Base-by-base conservation (phyloP, 345 rosid species). In the Schrenkiella parvula region DNA sequence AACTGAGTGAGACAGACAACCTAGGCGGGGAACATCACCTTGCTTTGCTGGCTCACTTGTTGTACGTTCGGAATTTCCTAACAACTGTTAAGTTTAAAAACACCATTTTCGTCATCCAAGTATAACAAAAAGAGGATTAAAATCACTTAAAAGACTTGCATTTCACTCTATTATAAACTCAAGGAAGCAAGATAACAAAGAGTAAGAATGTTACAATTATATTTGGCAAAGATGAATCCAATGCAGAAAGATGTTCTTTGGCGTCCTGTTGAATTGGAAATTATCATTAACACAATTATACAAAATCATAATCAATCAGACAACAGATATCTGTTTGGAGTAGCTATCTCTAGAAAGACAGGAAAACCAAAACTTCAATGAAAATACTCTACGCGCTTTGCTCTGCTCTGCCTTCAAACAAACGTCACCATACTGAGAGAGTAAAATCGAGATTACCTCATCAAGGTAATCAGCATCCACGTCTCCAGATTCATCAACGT, bases 401-500 rank as follows among this genome's bases (percentile, higher is more conserved):
- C n/a, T n/a, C n/a, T n/a, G n/a, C n/a, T n/a, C n/a, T n/a, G n/a
- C n/a, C n/a, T n/a, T n/a, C n/a, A n/a, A n/a, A n/a, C n/a, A n/a
- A n/a, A n/a, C n/a, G n/a, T n/a, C n/a, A n/a, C n/a, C n/a, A 42
- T 10, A 17, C 22, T 2, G 11, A 42, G 15, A 17, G 4, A 44
- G 47, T 43, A 43, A 43, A 6, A 0, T 0, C n/a, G n/a, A n/a
- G n/a, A 7, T 15, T 58, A 91, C 97, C 95, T 91, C 93, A 76
- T 95, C 97, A 59, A 95, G 97, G 79, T 95, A 95, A 83, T 95
- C 99, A 57, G 82, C 95, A 68, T 95, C 99, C 46, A 95, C 93
- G 77, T 87, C 97, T 7, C 98, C 97, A 3, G 93, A 81, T 76
- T 91, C 83, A 74, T 93, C 97, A 67, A 93, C 96, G 37, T 32